Percentiles rank a stretch among this genome's conserved stretches.
phyloP scores from a whole-genome alignment of 2,329 filamentous ascomycete genomes.

The Aspergillus melleus region DNA sequence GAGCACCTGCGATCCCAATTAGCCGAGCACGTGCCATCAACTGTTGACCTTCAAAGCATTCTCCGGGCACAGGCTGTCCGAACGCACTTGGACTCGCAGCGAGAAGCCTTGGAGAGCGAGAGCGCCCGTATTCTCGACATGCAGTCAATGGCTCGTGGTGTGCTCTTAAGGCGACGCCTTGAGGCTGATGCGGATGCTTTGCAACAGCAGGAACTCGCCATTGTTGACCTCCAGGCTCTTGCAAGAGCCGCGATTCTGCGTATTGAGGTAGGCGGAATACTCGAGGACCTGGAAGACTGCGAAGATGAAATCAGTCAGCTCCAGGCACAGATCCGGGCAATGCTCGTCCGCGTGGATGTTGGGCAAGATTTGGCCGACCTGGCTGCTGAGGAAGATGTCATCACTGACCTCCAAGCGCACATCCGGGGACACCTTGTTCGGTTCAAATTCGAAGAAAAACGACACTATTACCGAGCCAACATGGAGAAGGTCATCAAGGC shows the following conservation, averaged over 20 bases:
- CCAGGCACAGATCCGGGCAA: slow-evolving; percentile 75
- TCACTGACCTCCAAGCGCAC: slow-evolving; percentile 73
- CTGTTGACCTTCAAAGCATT: slow-evolving; percentile 36
- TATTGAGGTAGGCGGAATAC: slow-evolving; percentile 50
- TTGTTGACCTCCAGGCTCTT: slow-evolving; percentile 42
- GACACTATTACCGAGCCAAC: slow-evolving; percentile 86
- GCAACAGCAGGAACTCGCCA: slow-evolving; percentile 28
- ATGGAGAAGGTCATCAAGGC: slow-evolving; percentile 99
- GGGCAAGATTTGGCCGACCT: slow-evolving; percentile 73
- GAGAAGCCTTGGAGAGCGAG: slow-evolving; percentile 45
- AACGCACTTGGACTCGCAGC: slow-evolving; percentile 30
- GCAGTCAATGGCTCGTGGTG: slow-evolving; percentile 54
- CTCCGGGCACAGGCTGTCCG: slow-evolving; percentile 34
- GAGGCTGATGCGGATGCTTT: slow-evolving; percentile 32
- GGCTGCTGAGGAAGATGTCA: slow-evolving; percentile 76
- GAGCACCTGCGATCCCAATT: slow-evolving; percentile 31
- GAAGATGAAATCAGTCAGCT: slow-evolving; percentile 67
- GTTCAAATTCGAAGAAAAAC: slow-evolving; percentile 76
- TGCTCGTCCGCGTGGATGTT: slow-evolving; percentile 73
- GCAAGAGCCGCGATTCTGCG: slow-evolving; percentile 42
- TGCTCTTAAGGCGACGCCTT: slow-evolving; percentile 35
- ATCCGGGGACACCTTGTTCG: slow-evolving; percentile 74
- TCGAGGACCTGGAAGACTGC: slow-evolving; percentile 69
- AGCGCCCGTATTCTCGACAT: slow-evolving; percentile 47
- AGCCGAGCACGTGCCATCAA: slow-evolving; percentile 25